These are phyloP conservation scores for Colletotrichum acutatum DNA, from an alignment of 2,329 filamentous ascomycete species.

Conservation along the genomic window DNA sequence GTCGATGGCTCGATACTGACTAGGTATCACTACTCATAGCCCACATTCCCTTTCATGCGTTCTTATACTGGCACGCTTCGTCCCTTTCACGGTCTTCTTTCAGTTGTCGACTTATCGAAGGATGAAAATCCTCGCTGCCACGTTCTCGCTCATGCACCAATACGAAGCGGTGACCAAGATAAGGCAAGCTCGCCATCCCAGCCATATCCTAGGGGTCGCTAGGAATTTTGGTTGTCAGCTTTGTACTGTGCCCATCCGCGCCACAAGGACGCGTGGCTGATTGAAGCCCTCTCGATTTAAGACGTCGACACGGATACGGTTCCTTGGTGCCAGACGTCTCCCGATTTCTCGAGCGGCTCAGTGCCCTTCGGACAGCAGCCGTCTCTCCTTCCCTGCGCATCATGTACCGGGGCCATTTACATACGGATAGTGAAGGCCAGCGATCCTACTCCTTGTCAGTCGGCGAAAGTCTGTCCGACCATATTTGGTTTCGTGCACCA, in stretches of 20 bases:
- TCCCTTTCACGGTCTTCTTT: neutral
- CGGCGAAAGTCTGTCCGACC: constrained; percentile 14
- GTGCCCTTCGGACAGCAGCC: constrained; percentile 17
- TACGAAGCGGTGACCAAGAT: neutral
- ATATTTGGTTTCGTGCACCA: constrained; percentile 1
- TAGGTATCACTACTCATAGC: neutral
- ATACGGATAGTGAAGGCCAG: neutral
- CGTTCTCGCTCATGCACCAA: neutral
- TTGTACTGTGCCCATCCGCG: neutral
- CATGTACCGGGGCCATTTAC: constrained; percentile 2
- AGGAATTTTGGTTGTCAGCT: neutral
- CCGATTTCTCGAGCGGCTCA: neutral
- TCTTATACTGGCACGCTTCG: neutral
- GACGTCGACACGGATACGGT: neutral
- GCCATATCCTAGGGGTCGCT: neutral
- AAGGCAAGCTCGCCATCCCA: neutral
- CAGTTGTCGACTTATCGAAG: neutral
- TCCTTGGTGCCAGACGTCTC: neutral
- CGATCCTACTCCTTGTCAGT: constrained; percentile 19
- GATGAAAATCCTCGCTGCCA: neutral
- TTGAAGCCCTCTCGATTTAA: neutral
- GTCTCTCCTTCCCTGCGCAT: constrained; percentile 15
- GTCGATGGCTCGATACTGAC: neutral
- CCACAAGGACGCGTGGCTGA: constrained; percentile 19
- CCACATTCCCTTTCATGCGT: neutral